These are phyloP conservation scores for Discostella stelligeroides DNA, from an alignment of 108 stramenopile species.

Conservation along the genomic window DNA sequence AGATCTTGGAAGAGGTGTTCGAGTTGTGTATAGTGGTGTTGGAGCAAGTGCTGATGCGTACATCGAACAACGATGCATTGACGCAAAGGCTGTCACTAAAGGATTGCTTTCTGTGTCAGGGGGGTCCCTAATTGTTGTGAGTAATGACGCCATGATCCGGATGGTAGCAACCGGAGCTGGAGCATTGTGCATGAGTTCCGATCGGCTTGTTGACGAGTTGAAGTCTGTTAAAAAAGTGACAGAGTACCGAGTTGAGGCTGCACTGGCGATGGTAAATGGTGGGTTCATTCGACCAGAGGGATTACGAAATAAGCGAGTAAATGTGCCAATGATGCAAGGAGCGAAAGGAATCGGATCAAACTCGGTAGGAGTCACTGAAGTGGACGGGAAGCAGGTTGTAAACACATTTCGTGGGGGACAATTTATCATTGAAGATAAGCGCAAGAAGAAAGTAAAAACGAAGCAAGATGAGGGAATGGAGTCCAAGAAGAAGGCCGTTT, in stretches of 20 bases:
- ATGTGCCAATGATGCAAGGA: constrained; percentile 38
- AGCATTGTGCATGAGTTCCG: constrained; percentile 74
- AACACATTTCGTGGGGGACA: constrained; percentile 56
- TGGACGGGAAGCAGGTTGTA: constrained; percentile 34
- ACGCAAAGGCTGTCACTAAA: constrained; percentile 73
- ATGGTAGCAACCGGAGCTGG: constrained; percentile 71
- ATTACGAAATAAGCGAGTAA: constrained; percentile 42
- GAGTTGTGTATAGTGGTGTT: constrained; percentile 70
- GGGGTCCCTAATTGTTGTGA: constrained; percentile 74
- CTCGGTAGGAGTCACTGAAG: constrained; percentile 37
- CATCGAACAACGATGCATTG: constrained; percentile 71
- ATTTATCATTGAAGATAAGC: constrained; percentile 70
- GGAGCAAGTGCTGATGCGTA: constrained; percentile 80
- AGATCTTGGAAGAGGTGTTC: constrained; percentile 67
- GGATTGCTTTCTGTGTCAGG: constrained; percentile 52
- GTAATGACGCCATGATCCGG: constrained; percentile 83
- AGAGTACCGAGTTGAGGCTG: constrained; percentile 73
- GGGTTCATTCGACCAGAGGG: constrained; percentile 66
- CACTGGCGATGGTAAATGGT: constrained; percentile 74
- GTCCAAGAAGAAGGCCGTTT: constrained; percentile 4
- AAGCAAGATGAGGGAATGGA: not conserved
- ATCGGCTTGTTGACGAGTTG: constrained; percentile 78
- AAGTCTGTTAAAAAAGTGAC: constrained; percentile 76
- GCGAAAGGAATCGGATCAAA: constrained; percentile 26
- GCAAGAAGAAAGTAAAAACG: constrained; percentile 43